Base-by-base conservation (phyloP, 2,329 filamentous ascomycete genomes). In the Helicocarpus griseus region DNA sequence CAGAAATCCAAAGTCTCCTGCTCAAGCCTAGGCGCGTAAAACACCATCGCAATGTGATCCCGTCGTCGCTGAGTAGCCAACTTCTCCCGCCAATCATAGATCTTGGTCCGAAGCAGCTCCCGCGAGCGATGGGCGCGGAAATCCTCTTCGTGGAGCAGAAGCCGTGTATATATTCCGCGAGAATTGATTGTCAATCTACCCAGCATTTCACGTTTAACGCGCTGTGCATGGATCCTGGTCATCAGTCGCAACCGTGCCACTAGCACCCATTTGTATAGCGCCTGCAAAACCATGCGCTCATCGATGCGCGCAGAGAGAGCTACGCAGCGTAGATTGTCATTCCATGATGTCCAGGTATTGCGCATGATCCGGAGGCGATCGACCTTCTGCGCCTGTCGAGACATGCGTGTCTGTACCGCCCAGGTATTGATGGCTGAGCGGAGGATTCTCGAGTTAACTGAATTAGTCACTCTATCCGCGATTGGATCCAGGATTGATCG, bases 201-300 rank as follows among this genome's bases (percentile, higher is more conserved):
- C 24, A 76, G 66, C 6, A 65, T 62, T 24, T 68, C 65, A 6
- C 63, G 62, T 36, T 70, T 68, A 40, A 70, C 63, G 11, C 67
- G 65, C 54, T 69, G 64, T n/a, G 71, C 66, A 35, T 60, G 63
- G 44, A 72, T 65, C 44, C 68, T 63, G 51, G 63, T 64, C 62
- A 71, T 64, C 26, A 73, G 63, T 19, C 63, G 61, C 44, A 60
- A 69, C 54, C 73, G 63, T 50, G 72, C 74, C 31, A 76, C 73
- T 28, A 84, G 60, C n/a, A 78, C 72, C 81, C 80, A 84, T 63
- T 74, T 80, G 63, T 82, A 82, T 54, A 85, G 68, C 5, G 70
- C 65, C 59, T 83, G 75, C 28, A 77, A 65, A 39, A 78, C 67
- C 38, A 82, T 57, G 3, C 81, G 74, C 55, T 79, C 74, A 55